Base-by-base conservation (phyloP, 2,329 filamentous ascomycete genomes). In the Neoarthrinium moseri region DNA sequence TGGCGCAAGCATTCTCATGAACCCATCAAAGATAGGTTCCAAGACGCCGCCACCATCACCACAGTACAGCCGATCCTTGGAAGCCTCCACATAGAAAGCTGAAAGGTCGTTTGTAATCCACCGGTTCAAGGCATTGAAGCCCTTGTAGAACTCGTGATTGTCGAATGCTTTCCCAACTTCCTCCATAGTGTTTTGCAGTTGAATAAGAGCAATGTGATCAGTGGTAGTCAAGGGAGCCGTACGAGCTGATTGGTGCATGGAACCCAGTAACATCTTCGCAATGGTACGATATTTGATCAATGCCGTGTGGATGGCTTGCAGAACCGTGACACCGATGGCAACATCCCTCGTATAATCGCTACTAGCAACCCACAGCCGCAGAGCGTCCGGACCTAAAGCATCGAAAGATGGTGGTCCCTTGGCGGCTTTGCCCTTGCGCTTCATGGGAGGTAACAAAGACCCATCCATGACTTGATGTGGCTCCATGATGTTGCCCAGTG, bases 61-160 rank as follows among this genome's bases (percentile, higher is more conserved):
- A 36, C 91, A 94, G 71, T 99, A 99, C 1, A 97, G 74, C 3
- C 89, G 78, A 59, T 99, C 94, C 67, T 99, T 99, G 57, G 91
- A 76, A 1, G 88, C 84, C 66, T 99, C 94, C 47, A 99, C 82
- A 65, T 97, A 99, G 65, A 96, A 95, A 0, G 92, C 86, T 1
- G 91, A 96, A 20, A 99, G 77, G 55, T 96, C 89, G 20, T 77
- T 83, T 45, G 84, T 83, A 48, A 95, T 77, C 84, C 91, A 96
- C 51, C 81, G 80, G 65, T 91, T 95, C 52, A 97, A 75, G 4
- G 78, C 69, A 48, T 75, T 81, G 5, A 91, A 73, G 11, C 80
- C 91, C 65, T 83, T 87, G 75, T 90, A 86, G 66, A 96, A 96
- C 60, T 96, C 89, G 60, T 89, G 87, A 21, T 80, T 80, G 27